These are phyloP conservation scores for Melocanna baccifera DNA, from an alignment of 176 grass and related monocot species.

Conservation along the genomic window DNA sequence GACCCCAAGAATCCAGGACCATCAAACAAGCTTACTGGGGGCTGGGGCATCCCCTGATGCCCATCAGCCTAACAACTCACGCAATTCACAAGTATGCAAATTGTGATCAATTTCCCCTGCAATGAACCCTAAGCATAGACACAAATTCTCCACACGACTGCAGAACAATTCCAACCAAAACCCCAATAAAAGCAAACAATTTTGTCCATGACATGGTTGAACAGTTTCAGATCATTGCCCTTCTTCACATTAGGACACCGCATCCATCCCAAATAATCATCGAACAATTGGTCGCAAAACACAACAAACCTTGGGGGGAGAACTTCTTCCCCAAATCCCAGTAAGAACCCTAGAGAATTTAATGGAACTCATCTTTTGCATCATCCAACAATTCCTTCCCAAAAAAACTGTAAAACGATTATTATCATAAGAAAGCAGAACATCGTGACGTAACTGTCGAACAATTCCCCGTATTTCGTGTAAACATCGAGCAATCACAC, in stretches of 20 bases:
- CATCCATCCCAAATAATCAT: background rate
- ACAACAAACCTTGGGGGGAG: too few species aligned
- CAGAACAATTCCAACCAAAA: background rate
- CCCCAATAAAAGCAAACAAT: background rate
- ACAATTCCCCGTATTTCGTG: background rate
- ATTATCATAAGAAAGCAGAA: background rate
- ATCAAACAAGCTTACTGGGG: background rate
- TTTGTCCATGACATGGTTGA: background rate
- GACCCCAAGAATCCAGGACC: background rate
- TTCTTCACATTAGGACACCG: background rate
- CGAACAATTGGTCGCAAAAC: background rate
- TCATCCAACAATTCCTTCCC: background rate
- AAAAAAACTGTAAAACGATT: background rate
- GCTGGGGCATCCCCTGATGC: background rate
- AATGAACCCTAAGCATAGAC: background rate
- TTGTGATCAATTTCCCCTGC: background rate
- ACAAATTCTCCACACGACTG: background rate
- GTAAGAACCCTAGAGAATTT: background rate
- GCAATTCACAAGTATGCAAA: background rate
- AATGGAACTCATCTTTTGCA: background rate
- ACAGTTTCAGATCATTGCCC: background rate
- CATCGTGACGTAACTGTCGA: background rate
- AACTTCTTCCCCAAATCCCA: background rate
- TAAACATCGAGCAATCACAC: background rate
- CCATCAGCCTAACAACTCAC: background rate